phyloP scores from a whole-genome alignment of 169 alveolate species.

The Plasmodium relictum region DNA sequence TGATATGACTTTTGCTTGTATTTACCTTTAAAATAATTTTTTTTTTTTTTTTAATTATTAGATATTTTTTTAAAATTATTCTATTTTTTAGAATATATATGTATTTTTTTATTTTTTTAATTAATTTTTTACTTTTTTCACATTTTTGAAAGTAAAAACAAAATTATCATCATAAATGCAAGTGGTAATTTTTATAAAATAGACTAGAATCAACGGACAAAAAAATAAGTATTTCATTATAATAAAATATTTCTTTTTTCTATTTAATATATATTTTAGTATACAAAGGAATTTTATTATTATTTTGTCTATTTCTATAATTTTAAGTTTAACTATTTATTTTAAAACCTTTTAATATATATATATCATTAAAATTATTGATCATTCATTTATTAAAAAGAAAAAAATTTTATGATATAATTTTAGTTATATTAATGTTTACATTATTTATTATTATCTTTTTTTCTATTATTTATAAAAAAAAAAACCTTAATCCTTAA shows the following conservation, averaged over 20 bases:
- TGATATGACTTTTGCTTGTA: constrained; percentile 24
- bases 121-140: constrained; percentile 8
- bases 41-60: neutral
- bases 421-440: too few relatives aligned
- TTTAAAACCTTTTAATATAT: too few relatives aligned
- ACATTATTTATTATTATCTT: too few relatives aligned
- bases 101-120: neutral
- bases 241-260: neutral
- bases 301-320: too few relatives aligned
- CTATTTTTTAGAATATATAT: neutral
- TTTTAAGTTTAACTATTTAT: too few relatives aligned
- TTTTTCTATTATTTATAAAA: too few relatives aligned
- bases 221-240: constrained; percentile 36
- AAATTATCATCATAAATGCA: constrained; percentile 43
- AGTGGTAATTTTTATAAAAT: neutral
- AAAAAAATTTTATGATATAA: too few relatives aligned
- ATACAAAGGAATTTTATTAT: too few relatives aligned
- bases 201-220: neutral
- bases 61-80: neutral
- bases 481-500: too few relatives aligned
- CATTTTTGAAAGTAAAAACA: constrained; percentile 39
- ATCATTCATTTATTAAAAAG: too few relatives aligned
- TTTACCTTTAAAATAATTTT: constrained; percentile 15
- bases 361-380: too few relatives aligned
- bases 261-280: neutral